These are phyloP conservation scores for Diaporthe ilicicola DNA, from an alignment of 2,329 filamentous ascomycete genomes.

Conservation along the genomic window DNA sequence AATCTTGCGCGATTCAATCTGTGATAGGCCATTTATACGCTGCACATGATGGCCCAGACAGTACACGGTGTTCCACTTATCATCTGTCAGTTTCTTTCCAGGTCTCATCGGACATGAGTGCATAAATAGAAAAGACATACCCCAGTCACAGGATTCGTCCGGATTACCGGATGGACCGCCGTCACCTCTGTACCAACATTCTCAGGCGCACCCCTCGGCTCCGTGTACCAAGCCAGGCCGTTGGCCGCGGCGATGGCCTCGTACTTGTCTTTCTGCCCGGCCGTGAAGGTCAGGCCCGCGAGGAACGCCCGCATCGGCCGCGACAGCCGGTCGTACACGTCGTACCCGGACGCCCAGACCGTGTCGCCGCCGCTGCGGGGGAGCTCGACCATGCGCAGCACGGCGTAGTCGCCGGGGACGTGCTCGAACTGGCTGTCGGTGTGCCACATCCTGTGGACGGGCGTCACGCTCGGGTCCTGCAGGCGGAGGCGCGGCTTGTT, in stretches of 20 bases:
- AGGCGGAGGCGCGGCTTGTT: background rate
- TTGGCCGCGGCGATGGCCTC: conserved; percentile 54
- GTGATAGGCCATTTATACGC: conserved; percentile 58
- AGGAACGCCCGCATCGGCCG: conserved; percentile 64
- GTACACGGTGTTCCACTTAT: conserved; percentile 61
- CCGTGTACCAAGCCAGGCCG: conserved; percentile 54
- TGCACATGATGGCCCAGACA: conserved; percentile 60
- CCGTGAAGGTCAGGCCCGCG: conserved; percentile 65
- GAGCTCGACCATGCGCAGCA: conserved; percentile 61
- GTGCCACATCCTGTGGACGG: conserved; percentile 56
- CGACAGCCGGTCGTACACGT: conserved; percentile 71
- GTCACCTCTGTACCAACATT: conserved; percentile 58
- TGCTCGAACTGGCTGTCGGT: conserved; percentile 73
- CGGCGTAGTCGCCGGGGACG: conserved; percentile 69
- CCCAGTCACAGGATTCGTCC: conserved; percentile 66
- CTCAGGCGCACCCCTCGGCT: conserved; percentile 56
- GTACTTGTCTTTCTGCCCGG: conserved; percentile 57
- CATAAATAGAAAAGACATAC: background rate
- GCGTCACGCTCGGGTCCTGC: background rate
- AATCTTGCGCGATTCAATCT: conserved; percentile 52
- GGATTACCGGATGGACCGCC: conserved; percentile 62
- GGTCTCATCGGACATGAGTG: no score
- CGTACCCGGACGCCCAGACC: conserved; percentile 73
- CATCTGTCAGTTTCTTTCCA: background rate
- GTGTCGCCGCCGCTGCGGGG: conserved; percentile 64